Conservation (phyloP, 768 basidiomycete genomes). For the Pilatotrama ljubarskyi region DNA sequence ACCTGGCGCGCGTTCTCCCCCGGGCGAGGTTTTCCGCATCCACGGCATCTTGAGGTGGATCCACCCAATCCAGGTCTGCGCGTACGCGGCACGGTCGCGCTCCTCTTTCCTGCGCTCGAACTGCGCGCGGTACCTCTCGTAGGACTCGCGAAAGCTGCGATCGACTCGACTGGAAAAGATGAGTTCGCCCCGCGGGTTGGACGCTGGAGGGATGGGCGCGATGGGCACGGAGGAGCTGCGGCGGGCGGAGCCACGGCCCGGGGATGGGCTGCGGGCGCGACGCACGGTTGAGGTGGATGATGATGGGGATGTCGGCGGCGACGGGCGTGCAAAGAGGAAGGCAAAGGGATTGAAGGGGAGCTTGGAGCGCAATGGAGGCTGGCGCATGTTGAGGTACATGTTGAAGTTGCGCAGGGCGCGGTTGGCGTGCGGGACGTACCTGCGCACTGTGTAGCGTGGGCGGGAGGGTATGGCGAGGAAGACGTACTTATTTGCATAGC, state of each 20-base stretch:
- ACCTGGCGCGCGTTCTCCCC: not conserved
- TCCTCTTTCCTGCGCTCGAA: constrained; percentile 82
- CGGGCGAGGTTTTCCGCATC: constrained; percentile 15
- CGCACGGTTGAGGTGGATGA: constrained; percentile 33
- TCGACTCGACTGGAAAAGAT: constrained; percentile 93
- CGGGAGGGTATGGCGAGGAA: not conserved
- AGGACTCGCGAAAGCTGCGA: constrained; percentile 79
- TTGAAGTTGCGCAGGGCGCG: constrained; percentile 89
- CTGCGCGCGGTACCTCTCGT: constrained; percentile 86
- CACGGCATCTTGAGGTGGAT: constrained; percentile 30
- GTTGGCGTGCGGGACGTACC: constrained; percentile 97
- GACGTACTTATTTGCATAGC: constrained; percentile 90
- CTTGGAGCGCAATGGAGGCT: constrained; percentile 67
- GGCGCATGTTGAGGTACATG: constrained; percentile 94
- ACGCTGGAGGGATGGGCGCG: constrained; percentile 83
- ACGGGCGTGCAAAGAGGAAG: constrained; percentile 49
- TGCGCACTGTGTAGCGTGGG: constrained; percentile 33
- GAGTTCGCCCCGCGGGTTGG: constrained; percentile 92
- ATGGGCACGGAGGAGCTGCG: constrained; percentile 53
- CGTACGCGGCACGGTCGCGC: constrained; percentile 44
- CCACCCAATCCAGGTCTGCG: constrained; percentile 36
- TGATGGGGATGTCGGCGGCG: constrained; percentile 18
- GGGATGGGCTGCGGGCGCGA: constrained; percentile 33
- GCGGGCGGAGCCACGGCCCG: constrained; percentile 28
- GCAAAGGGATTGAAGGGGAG: constrained; percentile 53